A percentile compares a stretch with the other conserved stretches of the same genome.
Conservation (phyloP, 192 early-diverging fungal species). For the Podila horticola region DNA sequence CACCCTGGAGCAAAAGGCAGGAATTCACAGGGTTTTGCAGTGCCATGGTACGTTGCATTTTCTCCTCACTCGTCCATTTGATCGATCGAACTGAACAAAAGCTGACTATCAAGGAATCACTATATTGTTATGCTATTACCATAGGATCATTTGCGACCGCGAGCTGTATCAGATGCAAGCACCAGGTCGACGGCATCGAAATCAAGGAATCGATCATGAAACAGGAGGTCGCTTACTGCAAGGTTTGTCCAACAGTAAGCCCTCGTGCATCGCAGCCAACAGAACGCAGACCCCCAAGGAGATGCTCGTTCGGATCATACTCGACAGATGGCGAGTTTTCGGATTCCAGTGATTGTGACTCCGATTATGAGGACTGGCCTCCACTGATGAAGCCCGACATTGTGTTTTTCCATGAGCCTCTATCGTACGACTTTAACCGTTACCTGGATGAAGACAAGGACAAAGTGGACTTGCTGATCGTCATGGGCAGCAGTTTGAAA, state of each 20-base stretch:
- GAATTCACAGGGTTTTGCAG: conserved; percentile 84
- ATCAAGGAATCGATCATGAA: conserved; percentile 85
- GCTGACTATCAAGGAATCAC: too few species aligned
- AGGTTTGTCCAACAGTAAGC: conserved; percentile 62
- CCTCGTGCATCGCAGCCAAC: conserved; percentile 25
- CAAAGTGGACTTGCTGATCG: conserved; percentile 88
- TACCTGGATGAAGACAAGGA: conserved; percentile 76
- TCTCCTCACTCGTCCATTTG: too few species aligned
- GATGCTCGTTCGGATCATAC: conserved; percentile 9
- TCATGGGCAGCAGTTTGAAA: conserved; percentile 97
- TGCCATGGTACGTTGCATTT: conserved; percentile 79
- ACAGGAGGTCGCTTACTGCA: conserved; percentile 81
- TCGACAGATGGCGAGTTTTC: conserved; percentile 28
- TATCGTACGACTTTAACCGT: conserved; percentile 86
- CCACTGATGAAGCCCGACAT: conserved; percentile 96
- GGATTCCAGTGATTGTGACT: conserved; percentile 61
- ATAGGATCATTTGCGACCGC: conserved; percentile 92
- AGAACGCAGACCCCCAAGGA: not conserved
- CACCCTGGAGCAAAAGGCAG: conserved; percentile 89
- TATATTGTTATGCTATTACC: not conserved
- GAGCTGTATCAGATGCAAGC: conserved; percentile 89
- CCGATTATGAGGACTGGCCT: conserved; percentile 24
- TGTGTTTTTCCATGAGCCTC: conserved; percentile 96
- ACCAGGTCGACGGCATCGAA: conserved; percentile 78
- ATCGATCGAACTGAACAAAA: too few species aligned